Evolutionary conservation across 352 stramenopile species (phyloP).

Genomic region (Phytophthora cactorum): DNA sequence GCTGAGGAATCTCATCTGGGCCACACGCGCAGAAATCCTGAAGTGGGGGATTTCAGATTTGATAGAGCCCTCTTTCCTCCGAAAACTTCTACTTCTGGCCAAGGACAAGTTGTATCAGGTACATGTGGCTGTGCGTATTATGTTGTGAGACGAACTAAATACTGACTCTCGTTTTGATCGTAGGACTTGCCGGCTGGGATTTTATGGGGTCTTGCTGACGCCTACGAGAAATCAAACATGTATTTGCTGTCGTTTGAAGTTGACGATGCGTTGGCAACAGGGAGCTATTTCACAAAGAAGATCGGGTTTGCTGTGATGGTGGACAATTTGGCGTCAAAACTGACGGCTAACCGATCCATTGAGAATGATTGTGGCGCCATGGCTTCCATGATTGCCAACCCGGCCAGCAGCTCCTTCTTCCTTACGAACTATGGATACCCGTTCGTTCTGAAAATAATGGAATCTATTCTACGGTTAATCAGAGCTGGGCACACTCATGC

Average conservation of each 20-base stretch:
- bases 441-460: constrained; percentile 26
- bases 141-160: not conserved
- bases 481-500: not conserved
- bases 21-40: constrained; percentile 10
- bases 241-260: constrained; percentile 31
- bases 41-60: constrained; percentile 28
- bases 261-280: constrained; percentile 16
- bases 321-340: constrained; percentile 17
- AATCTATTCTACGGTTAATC: constrained; percentile 14
- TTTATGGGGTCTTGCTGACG: constrained; percentile 30
- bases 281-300: constrained; percentile 14
- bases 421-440: constrained; percentile 25
- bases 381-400: constrained; percentile 21
- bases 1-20: constrained; percentile 31
- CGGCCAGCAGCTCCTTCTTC: constrained; percentile 10
- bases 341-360: constrained; percentile 13
- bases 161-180: not conserved
- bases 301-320: constrained; percentile 27
- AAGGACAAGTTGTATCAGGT: constrained; percentile 27
- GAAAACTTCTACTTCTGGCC: constrained; percentile 21
- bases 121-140: not conserved
- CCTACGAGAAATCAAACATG: constrained; percentile 25
- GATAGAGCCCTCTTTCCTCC: constrained; percentile 20
- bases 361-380: constrained; percentile 22
- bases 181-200: constrained; percentile 27